These are phyloP conservation scores for Dendrocalamus sinicus DNA, from an alignment of 176 grass and related monocot genomes.

Conservation along the genomic window DNA sequence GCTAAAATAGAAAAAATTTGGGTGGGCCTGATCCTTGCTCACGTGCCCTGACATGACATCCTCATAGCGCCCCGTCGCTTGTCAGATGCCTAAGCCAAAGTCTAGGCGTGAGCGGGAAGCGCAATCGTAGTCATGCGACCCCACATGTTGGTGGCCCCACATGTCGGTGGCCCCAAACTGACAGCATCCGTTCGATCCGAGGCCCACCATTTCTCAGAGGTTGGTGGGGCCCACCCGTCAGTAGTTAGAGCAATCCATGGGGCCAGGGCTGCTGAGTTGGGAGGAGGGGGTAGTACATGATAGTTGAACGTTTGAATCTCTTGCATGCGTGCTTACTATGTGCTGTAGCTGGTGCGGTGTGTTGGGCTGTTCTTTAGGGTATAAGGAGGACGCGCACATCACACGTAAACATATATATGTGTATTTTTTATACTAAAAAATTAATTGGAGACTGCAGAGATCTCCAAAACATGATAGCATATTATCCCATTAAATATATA, in stretches of 20 bases:
- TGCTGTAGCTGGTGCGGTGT: too few species aligned
- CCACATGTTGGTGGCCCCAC: too few species aligned
- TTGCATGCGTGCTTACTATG: not conserved
- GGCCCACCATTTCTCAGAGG: not conserved
- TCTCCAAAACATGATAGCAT: too few species aligned
- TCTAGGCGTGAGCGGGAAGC: not conserved
- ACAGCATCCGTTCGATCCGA: not conserved
- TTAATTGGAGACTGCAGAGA: too few species aligned
- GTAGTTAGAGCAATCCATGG: not conserved
- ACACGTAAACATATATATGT: too few species aligned
- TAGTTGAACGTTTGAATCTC: not conserved
- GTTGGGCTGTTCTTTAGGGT: too few species aligned
- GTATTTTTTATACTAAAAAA: too few species aligned
- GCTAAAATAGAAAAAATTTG: too few species aligned
- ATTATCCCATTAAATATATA: too few species aligned
- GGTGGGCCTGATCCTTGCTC: conserved; percentile 14
- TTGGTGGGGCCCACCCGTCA: not conserved
- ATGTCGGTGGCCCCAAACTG: not conserved
- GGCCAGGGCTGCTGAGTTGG: not conserved
- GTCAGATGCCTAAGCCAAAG: not conserved
- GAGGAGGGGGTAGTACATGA: not conserved
- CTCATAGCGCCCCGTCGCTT: not conserved
- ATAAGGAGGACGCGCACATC: too few species aligned
- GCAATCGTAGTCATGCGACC: not conserved
- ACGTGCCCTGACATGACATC: not conserved